These are phyloP conservation scores for Nakazawaea holstii DNA, from an alignment of 805 yeast species.

Conservation along the genomic window DNA sequence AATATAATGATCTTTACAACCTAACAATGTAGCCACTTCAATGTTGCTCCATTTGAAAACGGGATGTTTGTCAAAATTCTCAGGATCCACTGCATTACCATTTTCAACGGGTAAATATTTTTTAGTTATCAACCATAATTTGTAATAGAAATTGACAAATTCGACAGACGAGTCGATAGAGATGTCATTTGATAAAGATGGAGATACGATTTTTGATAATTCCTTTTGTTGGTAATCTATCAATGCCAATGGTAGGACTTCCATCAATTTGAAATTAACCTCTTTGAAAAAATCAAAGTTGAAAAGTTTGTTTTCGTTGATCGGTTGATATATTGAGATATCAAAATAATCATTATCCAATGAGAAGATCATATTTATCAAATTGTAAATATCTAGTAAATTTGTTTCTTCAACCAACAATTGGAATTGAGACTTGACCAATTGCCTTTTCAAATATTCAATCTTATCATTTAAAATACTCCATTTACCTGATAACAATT, in stretches of 20 bases:
- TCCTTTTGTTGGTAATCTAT: slow-evolving; percentile 52
- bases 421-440: slow-evolving; percentile 41
- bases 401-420: slow-evolving; percentile 46
- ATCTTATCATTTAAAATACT: slow-evolving; percentile 30
- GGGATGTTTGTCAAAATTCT: slow-evolving; percentile 21
- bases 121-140: slow-evolving; percentile 29
- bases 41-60: slow-evolving; percentile 47
- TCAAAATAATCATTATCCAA: slow-evolving; percentile 53
- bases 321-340: slow-evolving; percentile 58
- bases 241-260: slow-evolving; percentile 54
- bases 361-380: slow-evolving; percentile 70
- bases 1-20: slow-evolving; percentile 43
- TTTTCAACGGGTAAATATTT: slow-evolving; percentile 30
- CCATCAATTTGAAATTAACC: slow-evolving; percentile 41
- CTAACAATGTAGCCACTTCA: slow-evolving; percentile 67
- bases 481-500: slow-evolving; percentile 33
- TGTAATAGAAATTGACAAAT: slow-evolving; percentile 43
- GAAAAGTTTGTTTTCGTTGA: slow-evolving; percentile 56
- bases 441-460: slow-evolving; percentile 26
- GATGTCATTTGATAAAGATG: slow-evolving; percentile 53
- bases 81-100: slow-evolving; percentile 17
- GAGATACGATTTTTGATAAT: slow-evolving; percentile 57
- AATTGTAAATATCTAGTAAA: slow-evolving; percentile 52
- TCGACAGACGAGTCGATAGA: slow-evolving; percentile 41
- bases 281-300: slow-evolving; percentile 35